Evolutionary conservation across 176 grass and related monocot genomes (phyloP), one percentile per base, ranked within the genome.

Genomic region (Neostapfia colusana): DNA sequence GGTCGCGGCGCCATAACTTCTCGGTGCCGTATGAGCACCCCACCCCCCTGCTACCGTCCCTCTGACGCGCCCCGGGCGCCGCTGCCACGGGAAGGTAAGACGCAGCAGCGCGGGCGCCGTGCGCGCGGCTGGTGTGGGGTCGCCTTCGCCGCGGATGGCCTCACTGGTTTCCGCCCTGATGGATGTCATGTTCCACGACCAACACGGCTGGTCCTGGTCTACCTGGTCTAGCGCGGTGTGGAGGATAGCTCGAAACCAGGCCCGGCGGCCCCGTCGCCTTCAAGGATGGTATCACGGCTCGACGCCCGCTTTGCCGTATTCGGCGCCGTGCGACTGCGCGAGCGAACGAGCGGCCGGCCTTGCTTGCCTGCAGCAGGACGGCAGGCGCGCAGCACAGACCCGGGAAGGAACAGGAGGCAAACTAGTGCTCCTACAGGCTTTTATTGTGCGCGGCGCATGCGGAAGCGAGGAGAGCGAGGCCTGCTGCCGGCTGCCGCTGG

Each of bases 301-400:
- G 20, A 0, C 50, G 12, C 25, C 72, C 15, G 49, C 74, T 53
- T n/a, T 18, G 60, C 74, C 74, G 41, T 69, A 13, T 46, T 56
- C 80, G 42, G 69, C 62, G 86, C 85, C 80, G 74, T 31, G 73
- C 77, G 70, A 8, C 54, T 18, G 51, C 46, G 41, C 70, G 73
- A 3, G 71, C 51, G 37, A 8, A 21, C 54, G 54, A 3, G 2
- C 54, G 54, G 54, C 54, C 12, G 11, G 54, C 21, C 20, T 25
- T 55, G 65, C 54, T 27, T 7, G 67, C 18, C n/a, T 34, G 39
- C 67, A 10, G 40, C 6, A 17, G 20, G 44, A 48, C 67, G 46
- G 46, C 16, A 35, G n/a, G 16, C 26, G 17, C 16, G 35, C 56
- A 46, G 55, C n/a, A 4, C 21, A 25, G 54, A 21, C 21, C 28